Percentiles rank a stretch among this genome's conserved stretches.
Conservation (phyloP, 129 eudicot species). For the Centella asiatica region DNA sequence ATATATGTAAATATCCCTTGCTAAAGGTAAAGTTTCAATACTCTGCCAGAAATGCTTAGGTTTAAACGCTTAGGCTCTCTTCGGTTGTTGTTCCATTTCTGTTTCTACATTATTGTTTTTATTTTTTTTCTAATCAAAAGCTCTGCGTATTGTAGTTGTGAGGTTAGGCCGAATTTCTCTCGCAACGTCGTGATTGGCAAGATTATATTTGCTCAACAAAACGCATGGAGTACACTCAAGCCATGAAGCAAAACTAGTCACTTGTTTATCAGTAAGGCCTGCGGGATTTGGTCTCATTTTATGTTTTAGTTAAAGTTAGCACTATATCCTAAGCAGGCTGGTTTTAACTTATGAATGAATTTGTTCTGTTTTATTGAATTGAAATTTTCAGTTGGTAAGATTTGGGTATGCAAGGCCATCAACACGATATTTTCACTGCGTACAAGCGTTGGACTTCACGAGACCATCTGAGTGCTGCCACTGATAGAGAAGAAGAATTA, state of each 20-base stretch:
- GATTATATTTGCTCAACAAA: neutral
- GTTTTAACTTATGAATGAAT: neutral
- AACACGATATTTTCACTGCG: conserved; percentile 29
- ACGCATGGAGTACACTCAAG: neutral
- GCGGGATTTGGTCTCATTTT: no score
- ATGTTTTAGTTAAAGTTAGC: neutral
- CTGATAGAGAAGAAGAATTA: conserved; percentile 44
- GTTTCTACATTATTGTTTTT: no score
- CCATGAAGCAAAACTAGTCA: neutral
- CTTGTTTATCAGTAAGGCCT: neutral
- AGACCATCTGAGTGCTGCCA: conserved; percentile 41
- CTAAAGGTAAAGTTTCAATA: no score
- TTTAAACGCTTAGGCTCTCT: no score
- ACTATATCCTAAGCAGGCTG: neutral
- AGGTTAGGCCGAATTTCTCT: no score
- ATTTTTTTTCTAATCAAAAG: no score
- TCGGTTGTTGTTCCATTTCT: no score
- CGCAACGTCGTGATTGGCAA: neutral
- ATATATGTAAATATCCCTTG: no score
- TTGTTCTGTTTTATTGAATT: neutral
- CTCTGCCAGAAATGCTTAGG: no score
- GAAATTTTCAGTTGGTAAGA: conserved; percentile 1
- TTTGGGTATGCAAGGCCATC: conserved; percentile 55
- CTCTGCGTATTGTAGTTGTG: no score
- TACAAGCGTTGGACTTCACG: conserved; percentile 67